Percentiles rank a stretch among this genome's conserved stretches.
These are phyloP conservation scores for Cladophialophora yegresii DNA, from an alignment of 2,329 filamentous ascomycete species.

Conservation along the genomic window DNA sequence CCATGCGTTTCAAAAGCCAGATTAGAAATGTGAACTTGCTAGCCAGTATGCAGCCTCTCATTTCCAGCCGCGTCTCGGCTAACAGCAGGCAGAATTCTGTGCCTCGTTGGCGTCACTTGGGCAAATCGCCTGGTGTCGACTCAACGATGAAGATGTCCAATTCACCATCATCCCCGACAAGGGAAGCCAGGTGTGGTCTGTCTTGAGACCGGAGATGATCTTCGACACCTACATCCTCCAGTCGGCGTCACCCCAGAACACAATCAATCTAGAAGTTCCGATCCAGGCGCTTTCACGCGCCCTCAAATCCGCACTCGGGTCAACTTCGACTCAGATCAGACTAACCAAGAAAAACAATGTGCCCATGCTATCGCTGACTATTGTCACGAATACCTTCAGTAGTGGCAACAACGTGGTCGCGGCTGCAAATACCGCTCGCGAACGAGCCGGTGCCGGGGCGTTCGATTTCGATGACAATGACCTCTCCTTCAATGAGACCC, in stretches of 20 bases:
- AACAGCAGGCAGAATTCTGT: constrained; percentile 55
- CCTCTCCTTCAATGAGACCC: constrained; percentile 45
- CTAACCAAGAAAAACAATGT: constrained; percentile 90
- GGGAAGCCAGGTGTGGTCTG: constrained; percentile 96
- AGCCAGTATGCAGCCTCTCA: constrained; percentile 48
- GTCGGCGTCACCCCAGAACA: constrained; percentile 77
- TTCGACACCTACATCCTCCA: constrained; percentile 89
- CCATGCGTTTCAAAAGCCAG: constrained; percentile 57
- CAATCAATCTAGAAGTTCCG: constrained; percentile 94
- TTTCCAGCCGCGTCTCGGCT: constrained; percentile 14
- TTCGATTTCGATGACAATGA: constrained; percentile 45
- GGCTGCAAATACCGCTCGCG: constrained; percentile 36
- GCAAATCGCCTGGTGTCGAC: constrained; percentile 85
- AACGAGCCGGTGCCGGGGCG: constrained; percentile 28
- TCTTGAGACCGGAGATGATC: constrained; percentile 69
- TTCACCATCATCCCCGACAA: constrained; percentile 96
- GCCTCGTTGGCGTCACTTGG: constrained; percentile 67
- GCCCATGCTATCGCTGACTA: constrained; percentile 85
- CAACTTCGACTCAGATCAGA: constrained; percentile 77
- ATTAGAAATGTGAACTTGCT: constrained; percentile 56
- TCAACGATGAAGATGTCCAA: constrained; percentile 82
- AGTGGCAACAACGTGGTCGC: constrained; percentile 51
- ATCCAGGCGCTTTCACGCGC: constrained; percentile 85
- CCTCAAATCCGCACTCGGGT: constrained; percentile 82
- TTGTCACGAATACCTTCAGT: constrained; percentile 71